These are phyloP conservation scores for Mucuna pruriens DNA, from an alignment of 306 rosid species.

Conservation along the genomic window DNA sequence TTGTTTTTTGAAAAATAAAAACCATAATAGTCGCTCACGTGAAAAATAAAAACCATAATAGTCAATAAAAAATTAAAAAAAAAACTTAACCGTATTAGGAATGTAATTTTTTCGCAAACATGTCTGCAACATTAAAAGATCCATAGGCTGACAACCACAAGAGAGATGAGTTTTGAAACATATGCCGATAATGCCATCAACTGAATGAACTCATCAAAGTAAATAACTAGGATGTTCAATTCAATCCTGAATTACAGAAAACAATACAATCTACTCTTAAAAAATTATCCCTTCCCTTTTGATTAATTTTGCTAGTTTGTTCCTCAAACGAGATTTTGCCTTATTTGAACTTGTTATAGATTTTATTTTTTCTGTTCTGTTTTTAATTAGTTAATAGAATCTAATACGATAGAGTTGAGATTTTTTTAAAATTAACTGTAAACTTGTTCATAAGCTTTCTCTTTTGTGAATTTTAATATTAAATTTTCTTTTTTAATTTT, in stretches of 20 bases:
- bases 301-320: neutral
- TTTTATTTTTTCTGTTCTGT: no score
- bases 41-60: neutral
- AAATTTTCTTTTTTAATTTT: no score
- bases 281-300: neutral
- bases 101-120: conserved; percentile 48
- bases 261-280: neutral
- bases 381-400: no score
- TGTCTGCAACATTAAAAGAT: conserved; percentile 57
- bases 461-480: no score
- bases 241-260: neutral
- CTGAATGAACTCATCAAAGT: conserved; percentile 15
- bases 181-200: neutral
- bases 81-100: conserved; percentile 42
- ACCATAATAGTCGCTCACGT: no score
- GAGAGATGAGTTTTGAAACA: neutral
- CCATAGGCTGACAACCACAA: conserved; percentile 59
- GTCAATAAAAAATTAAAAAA: neutral
- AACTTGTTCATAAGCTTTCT: no score
- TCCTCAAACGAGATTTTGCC: no score
- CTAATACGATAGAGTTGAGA: no score
- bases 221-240: neutral
- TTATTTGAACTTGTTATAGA: no score
- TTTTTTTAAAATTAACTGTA: no score
- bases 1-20: no score